Evolutionary conservation across 345 rosid genomes (phyloP).

Genomic region (Litchi chinensis): DNA sequence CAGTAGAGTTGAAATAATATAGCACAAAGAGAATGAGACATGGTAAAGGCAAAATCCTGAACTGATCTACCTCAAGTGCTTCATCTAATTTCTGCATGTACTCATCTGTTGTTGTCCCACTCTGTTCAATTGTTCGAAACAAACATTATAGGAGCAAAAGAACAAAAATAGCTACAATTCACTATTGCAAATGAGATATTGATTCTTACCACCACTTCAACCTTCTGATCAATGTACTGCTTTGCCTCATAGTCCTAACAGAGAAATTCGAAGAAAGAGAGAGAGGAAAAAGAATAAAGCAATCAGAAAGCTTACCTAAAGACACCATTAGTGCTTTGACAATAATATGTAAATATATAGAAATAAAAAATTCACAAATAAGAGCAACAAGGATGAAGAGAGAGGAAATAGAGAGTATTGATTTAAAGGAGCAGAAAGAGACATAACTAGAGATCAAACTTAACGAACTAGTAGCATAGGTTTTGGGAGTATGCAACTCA

Average conservation of each 20-base stretch:
- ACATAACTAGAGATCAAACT: background rate
- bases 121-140: slow-evolving; percentile 39
- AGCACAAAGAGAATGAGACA: background rate
- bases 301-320: slow-evolving; percentile 10
- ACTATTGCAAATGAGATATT: slow-evolving; percentile 11
- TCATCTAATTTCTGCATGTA: slow-evolving; percentile 77
- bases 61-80: slow-evolving; percentile 74
- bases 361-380: slow-evolving; percentile 12
- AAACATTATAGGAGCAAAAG: slow-evolving; percentile 11
- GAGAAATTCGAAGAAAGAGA: background rate
- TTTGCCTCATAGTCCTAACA: slow-evolving; percentile 76
- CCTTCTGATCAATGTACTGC: slow-evolving; percentile 71
- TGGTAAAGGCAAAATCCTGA: slow-evolving; percentile 10
- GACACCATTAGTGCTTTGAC: background rate
- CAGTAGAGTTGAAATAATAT: background rate
- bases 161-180: slow-evolving; percentile 12
- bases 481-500: slow-evolving; percentile 43
- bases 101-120: slow-evolving; percentile 74
- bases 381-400: background rate
- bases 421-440: background rate
- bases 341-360: slow-evolving; percentile 6
- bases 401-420: background rate
- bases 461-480: slow-evolving; percentile 7
- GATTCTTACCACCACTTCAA: slow-evolving; percentile 70
- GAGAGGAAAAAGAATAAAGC: background rate